Conservation (phyloP, 805 yeast genomes). For the Pichia scutulata region DNA sequence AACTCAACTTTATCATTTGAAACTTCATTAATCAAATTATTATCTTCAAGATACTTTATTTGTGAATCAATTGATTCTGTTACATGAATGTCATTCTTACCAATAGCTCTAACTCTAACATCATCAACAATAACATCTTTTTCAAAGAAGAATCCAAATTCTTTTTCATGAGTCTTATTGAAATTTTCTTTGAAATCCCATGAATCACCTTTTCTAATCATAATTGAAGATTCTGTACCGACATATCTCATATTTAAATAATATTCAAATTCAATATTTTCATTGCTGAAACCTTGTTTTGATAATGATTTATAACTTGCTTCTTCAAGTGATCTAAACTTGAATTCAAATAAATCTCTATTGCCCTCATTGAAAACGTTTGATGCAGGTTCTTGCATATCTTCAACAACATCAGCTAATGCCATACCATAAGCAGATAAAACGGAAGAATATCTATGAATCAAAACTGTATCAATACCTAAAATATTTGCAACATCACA, state of each 20-base stretch:
- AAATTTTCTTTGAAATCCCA: conserved; percentile 38
- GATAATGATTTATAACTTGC: conserved; percentile 36
- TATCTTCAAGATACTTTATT: conserved; percentile 27
- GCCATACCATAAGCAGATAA: conserved; percentile 86
- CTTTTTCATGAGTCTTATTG: conserved; percentile 51
- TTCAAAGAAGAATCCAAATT: conserved; percentile 65
- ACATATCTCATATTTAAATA: conserved; percentile 72
- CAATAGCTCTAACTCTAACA: conserved; percentile 65
- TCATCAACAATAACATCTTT: conserved; percentile 58
- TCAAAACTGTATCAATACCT: conserved; percentile 60
- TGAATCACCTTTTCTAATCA: conserved; percentile 38
- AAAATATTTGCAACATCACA: conserved; percentile 64
- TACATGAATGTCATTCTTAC: conserved; percentile 39
- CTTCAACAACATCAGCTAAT: conserved; percentile 76
- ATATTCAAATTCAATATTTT: conserved; percentile 46
- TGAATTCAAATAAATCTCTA: conserved; percentile 29
- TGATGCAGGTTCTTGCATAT: conserved; percentile 65
- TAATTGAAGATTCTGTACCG: conserved; percentile 81
- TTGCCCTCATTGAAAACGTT: conserved; percentile 30
- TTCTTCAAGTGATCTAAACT: conserved; percentile 37
- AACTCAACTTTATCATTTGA: conserved; percentile 26
- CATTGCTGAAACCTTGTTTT: conserved; percentile 46
- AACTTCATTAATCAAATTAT: conserved; percentile 18
- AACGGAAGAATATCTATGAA: conserved; percentile 76
- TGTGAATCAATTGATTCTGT: conserved; percentile 45